These are phyloP conservation scores for Penicillium robsamsonii DNA, from an alignment of 495 filamentous ascomycete species.

Conservation along the genomic window DNA sequence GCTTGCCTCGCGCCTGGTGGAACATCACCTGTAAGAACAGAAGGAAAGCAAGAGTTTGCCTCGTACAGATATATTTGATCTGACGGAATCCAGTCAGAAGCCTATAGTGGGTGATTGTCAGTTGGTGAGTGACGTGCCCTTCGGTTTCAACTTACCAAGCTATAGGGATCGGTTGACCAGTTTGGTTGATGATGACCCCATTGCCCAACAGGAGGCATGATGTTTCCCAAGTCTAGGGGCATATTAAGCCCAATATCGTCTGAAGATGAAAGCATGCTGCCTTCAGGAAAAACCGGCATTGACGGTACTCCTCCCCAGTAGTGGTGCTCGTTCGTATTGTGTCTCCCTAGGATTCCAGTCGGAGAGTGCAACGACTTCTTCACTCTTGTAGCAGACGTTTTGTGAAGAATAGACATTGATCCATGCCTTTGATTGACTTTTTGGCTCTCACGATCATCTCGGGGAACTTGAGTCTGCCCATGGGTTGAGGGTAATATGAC, in stretches of 20 bases:
- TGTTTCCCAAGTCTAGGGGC: background rate
- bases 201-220: background rate
- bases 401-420: constrained; percentile 19
- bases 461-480: background rate
- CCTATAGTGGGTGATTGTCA: background rate
- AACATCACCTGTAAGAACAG: background rate
- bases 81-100: background rate
- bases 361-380: constrained; percentile 7
- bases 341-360: background rate
- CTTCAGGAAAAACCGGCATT: background rate
- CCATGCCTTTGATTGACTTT: background rate
- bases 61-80: background rate
- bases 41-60: background rate
- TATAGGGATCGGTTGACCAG: background rate
- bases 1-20: background rate
- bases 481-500: constrained; percentile 7
- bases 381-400: constrained; percentile 14
- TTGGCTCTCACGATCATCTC: constrained; percentile 9
- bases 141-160: constrained; percentile 1
- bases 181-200: constrained; percentile 4
- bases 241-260: constrained; percentile 2
- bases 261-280: background rate
- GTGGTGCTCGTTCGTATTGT: background rate
- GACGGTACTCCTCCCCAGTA: constrained; percentile 6
- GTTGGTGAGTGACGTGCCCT: background rate